Conservation (phyloP, 1,284 basidiomycete species). For the Sutorius eximius region DNA sequence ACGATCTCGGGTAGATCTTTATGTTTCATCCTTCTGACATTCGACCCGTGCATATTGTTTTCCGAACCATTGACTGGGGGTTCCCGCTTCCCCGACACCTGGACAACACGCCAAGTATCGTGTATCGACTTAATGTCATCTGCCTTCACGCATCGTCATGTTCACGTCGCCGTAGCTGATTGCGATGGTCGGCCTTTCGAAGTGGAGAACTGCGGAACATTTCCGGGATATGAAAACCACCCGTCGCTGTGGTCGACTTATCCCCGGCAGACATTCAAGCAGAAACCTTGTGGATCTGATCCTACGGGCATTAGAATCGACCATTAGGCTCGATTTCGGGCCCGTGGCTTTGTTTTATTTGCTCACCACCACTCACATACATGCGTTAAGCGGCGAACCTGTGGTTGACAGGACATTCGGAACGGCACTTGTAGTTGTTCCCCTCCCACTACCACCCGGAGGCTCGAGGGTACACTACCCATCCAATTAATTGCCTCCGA, state of each 20-base stretch:
- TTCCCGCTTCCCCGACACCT: background rate
- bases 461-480: background rate
- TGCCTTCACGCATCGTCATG: background rate
- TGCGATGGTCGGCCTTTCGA: conserved; percentile 5
- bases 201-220: conserved; percentile 15
- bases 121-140: background rate
- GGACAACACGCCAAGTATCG: background rate
- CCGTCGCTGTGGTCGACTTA: background rate
- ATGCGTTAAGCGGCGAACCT: background rate
- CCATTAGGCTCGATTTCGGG: background rate
- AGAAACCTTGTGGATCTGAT: background rate
- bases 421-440: background rate
- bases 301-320: background rate
- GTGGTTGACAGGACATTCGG: background rate
- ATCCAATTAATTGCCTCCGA: background rate
- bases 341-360: background rate
- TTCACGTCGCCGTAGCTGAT: background rate
- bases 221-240: conserved; percentile 20
- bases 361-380: background rate
- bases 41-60: background rate
- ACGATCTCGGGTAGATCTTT: background rate
- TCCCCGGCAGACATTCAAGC: background rate
- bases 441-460: background rate
- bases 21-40: background rate
- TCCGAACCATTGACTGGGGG: background rate